These are phyloP conservation scores for Aureobasidium sp. DNA, from an alignment of 2,329 filamentous ascomycete genomes.

Conservation along the genomic window DNA sequence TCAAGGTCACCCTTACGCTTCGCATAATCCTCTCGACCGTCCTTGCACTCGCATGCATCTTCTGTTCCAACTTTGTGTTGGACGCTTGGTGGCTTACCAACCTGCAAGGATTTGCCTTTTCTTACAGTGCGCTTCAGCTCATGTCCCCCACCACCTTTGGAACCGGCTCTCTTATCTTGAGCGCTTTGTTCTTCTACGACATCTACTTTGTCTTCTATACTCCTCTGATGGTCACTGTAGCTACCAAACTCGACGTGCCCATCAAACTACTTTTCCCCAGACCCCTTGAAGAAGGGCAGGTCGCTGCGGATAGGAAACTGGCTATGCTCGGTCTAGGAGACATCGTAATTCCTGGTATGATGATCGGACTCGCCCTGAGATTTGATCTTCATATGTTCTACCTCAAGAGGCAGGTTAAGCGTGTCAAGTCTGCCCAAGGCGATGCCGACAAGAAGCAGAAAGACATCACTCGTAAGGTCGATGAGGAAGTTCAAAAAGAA, in stretches of 20 bases:
- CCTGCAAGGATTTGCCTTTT: conserved; percentile 78
- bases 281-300: conserved; percentile 45
- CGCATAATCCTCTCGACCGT: conserved; percentile 52
- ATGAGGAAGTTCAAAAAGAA: conserved; percentile 30
- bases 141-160: conserved; percentile 84
- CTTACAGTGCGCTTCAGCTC: conserved; percentile 72
- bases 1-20: conserved; percentile 46
- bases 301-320: conserved; percentile 34
- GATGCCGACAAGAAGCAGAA: conserved; percentile 31
- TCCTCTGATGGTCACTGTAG: conserved; percentile 81
- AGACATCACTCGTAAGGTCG: conserved; percentile 19
- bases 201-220: conserved; percentile 89
- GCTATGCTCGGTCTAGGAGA: conserved; percentile 92
- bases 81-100: conserved; percentile 73
- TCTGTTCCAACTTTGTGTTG: conserved; percentile 57
- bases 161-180: conserved; percentile 71
- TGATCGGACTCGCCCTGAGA: conserved; percentile 80
- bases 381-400: conserved; percentile 88
- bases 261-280: conserved; percentile 83
- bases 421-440: conserved; percentile 26
- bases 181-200: conserved; percentile 85
- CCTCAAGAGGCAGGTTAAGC: conserved; percentile 51
- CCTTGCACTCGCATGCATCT: conserved; percentile 48
- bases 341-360: conserved; percentile 84
- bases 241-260: conserved; percentile 80